Conservation (phyloP, 139 green algal species). For the Coccomyxa sp. region DNA sequence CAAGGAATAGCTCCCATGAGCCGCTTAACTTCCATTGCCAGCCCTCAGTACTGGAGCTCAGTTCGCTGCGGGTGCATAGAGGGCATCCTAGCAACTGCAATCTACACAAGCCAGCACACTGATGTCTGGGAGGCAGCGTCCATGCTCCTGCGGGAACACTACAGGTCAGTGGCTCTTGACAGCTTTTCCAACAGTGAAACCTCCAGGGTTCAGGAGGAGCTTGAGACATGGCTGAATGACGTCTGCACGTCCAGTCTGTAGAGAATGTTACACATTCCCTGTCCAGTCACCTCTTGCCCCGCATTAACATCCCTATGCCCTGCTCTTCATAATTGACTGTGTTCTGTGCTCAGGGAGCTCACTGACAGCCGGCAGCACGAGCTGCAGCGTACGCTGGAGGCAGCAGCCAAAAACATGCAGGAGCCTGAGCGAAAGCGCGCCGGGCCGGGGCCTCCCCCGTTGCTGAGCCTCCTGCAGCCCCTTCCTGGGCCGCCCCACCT, state of each 20-base stretch:
- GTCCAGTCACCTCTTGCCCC: too few relatives aligned
- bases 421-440: conserved; percentile 9
- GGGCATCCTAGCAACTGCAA: conserved; percentile 40
- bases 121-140: conserved; percentile 74
- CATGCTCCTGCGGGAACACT: conserved; percentile 53
- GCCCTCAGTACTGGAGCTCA: conserved; percentile 24
- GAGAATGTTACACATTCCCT: too few relatives aligned
- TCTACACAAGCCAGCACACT: conserved; percentile 37
- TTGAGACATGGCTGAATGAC: too few relatives aligned
- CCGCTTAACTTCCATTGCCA: conserved; percentile 7
- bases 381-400: conserved; percentile 49
- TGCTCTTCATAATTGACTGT: too few relatives aligned
- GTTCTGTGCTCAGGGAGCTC: conserved; percentile 51
- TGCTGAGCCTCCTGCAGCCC: conserved; percentile 29
- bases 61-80: conserved; percentile 45
- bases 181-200: too few relatives aligned
- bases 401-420: conserved; percentile 42
- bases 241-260: too few relatives aligned
- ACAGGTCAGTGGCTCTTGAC: conserved; percentile 8
- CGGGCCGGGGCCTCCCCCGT: conserved; percentile 27
- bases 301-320: too few relatives aligned
- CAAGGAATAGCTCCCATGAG: neutral
- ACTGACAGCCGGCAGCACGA: conserved; percentile 34
- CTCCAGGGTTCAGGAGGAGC: too few relatives aligned
- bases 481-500: conserved; percentile 18